Base-by-base conservation (phyloP, 768 basidiomycete species). In the Suillus clintonianus region DNA sequence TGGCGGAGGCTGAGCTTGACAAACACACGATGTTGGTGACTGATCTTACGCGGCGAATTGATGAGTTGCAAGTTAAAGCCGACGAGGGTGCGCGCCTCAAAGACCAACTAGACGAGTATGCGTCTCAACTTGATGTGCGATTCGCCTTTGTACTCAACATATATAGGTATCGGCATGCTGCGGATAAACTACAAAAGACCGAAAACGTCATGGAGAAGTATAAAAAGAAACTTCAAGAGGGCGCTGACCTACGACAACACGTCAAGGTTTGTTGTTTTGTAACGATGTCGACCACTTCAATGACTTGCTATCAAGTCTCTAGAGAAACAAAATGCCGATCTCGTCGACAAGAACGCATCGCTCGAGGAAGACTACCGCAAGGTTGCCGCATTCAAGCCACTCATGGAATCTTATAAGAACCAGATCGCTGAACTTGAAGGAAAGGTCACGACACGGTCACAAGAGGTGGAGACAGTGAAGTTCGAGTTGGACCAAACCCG, bases 151-250 rank as follows among this genome's bases (percentile, higher is more conserved):
- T 27, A 19, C 27, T 57, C 62, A 43, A 50, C 39, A 42, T 47
- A 32, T 17, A 41, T 64, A 97, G 95, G 72, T 94, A 94, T 71
- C 89, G 90, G 6, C 95, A 98, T 78, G 91, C 94, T 6, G 91
- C 93, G 4, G 97, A 98, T 70, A 92, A 89, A 67, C 80, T 95
- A 47, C 90, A 92, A 70, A 99, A 98, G 81, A 91, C 89, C 1
- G 97, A 99, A 78, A 96, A 96, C 71, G 95, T 97, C 34, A 93
- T 97, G 86, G 95, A 98, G 77, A 99, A 99, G 76, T 96, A 98
- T 77, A 97, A 96, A 80, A 96, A 94, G 84, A 99, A 99, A 78
- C 84, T 99, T 1, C 97, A 98, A 70, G 97, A 98, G 74, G 88
- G 91, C 5, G 94, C 92, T 15, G 94, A 97, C 67, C 80, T 96